Percentiles rank a stretch among this genome's conserved stretches.
These are phyloP conservation scores for Ceriops decandra DNA, from an alignment of 345 rosid genomes.

Conservation along the genomic window DNA sequence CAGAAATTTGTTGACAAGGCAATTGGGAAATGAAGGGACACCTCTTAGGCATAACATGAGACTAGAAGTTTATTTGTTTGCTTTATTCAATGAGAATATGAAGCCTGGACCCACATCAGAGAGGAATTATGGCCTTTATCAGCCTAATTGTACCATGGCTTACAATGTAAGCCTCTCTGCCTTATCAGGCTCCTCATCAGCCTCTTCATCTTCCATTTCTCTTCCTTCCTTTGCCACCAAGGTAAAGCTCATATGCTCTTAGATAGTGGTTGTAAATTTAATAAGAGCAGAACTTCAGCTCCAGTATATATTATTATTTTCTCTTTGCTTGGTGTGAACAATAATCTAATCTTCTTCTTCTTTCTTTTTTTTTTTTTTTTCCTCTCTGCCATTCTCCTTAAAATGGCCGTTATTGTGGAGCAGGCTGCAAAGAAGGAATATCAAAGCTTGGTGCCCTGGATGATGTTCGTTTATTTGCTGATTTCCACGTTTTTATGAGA, in stretches of 20 bases:
- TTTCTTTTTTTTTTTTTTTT: constrained; percentile 4
- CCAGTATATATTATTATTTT: neutral
- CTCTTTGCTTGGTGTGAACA: neutral
- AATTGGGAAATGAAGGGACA: constrained; percentile 64
- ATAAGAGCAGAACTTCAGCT: too few species aligned
- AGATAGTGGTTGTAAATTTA: neutral
- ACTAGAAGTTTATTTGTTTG: constrained; percentile 72
- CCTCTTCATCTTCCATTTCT: constrained; percentile 59
- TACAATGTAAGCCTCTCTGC: constrained; percentile 75
- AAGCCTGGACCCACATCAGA: constrained; percentile 89
- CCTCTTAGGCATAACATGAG: constrained; percentile 56
- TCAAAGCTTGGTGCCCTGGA: constrained; percentile 57
- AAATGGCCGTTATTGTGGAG: constrained; percentile 35
- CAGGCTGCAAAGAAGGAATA: constrained; percentile 64
- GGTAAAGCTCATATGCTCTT: constrained; percentile 45
- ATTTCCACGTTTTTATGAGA: constrained; percentile 56
- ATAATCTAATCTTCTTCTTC: constrained; percentile 2
- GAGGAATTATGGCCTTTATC: constrained; percentile 76
- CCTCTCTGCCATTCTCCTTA: constrained; percentile 10
- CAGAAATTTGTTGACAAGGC: constrained; percentile 59
- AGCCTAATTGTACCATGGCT: constrained; percentile 69
- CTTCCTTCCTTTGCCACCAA: constrained; percentile 71
- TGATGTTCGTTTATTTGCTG: constrained; percentile 63
- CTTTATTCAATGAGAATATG: constrained; percentile 74
- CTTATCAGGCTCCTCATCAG: constrained; percentile 37